Conservation (phyloP, 2,329 filamentous ascomycete species). For the Aspergillus sp. region DNA sequence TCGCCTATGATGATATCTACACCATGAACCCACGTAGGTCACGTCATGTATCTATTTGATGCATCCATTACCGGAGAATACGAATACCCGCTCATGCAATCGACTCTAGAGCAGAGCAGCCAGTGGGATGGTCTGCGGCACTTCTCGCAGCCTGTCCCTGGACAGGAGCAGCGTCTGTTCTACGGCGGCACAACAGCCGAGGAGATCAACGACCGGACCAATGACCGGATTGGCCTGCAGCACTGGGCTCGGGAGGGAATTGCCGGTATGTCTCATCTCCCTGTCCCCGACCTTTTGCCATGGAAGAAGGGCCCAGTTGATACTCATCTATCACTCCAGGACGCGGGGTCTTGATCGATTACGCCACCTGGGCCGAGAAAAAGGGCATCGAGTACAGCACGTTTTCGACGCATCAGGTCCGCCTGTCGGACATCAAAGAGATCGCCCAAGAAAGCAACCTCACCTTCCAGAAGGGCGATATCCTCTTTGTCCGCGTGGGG, state of each 20-base stretch:
- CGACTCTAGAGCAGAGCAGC: slow-evolving; percentile 44
- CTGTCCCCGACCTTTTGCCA: neutral
- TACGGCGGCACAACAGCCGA: slow-evolving; percentile 49
- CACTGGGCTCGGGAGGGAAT: slow-evolving; percentile 52
- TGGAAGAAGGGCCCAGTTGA: neutral
- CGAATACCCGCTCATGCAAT: neutral
- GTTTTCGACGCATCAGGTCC: slow-evolving; percentile 43
- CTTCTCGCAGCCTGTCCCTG: slow-evolving; percentile 45
- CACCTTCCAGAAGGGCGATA: slow-evolving; percentile 51
- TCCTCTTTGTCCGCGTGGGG: slow-evolving; percentile 51
- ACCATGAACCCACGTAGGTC: slow-evolving; percentile 49
- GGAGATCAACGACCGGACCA: slow-evolving; percentile 47
- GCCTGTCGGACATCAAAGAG: slow-evolving; percentile 34
- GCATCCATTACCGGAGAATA: neutral
- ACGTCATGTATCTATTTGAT: neutral
- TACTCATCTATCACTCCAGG: slow-evolving; percentile 27
- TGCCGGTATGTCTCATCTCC: slow-evolving; percentile 25
- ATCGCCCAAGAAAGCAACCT: slow-evolving; percentile 44
- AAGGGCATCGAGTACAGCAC: slow-evolving; percentile 40
- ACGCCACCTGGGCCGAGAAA: slow-evolving; percentile 45
- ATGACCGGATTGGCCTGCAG: slow-evolving; percentile 48
- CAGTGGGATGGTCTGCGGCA: slow-evolving; percentile 55
- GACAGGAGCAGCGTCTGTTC: slow-evolving; percentile 41
- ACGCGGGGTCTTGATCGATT: slow-evolving; percentile 54
- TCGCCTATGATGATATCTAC: slow-evolving; percentile 52